phyloP scores from a whole-genome alignment of 1,139 yeast genomes.

The Martiniozyma asiatica region DNA sequence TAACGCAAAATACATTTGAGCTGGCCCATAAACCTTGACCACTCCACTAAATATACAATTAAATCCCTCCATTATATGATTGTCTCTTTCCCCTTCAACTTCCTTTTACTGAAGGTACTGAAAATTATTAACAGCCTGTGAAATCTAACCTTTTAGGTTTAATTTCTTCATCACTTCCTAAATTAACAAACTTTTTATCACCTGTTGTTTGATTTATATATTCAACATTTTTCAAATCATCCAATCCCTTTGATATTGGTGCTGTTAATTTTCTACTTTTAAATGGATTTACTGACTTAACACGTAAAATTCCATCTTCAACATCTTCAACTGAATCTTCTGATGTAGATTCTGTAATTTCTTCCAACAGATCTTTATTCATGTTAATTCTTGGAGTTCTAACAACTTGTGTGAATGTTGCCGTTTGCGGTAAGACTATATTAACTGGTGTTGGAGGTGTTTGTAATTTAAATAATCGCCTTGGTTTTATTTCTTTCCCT shows the following conservation, averaged over 20 bases:
- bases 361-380: conserved; percentile 3
- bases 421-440: no score
- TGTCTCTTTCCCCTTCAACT: no score
- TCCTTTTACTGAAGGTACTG: no score
- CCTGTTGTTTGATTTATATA: conserved; percentile 3
- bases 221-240: conserved; percentile 3
- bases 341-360: conserved; percentile 9
- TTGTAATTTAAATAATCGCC: no score
- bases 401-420: no score
- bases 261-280: neutral
- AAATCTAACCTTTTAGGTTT: conserved; percentile 4
- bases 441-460: conserved; percentile 7
- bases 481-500: conserved; percentile 18
- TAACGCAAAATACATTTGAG: no score
- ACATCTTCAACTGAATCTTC: conserved; percentile 15
- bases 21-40: no score
- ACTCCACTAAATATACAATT: no score
- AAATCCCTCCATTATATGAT: no score
- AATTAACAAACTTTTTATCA: neutral
- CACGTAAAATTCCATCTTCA: conserved; percentile 7
- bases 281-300: no score
- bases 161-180: conserved; percentile 2
- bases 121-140: no score
- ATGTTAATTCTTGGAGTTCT: conserved; percentile 8
- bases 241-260: conserved; percentile 1